These are phyloP conservation scores for Letharia lupina DNA, from an alignment of 495 filamentous ascomycete genomes.

Conservation along the genomic window DNA sequence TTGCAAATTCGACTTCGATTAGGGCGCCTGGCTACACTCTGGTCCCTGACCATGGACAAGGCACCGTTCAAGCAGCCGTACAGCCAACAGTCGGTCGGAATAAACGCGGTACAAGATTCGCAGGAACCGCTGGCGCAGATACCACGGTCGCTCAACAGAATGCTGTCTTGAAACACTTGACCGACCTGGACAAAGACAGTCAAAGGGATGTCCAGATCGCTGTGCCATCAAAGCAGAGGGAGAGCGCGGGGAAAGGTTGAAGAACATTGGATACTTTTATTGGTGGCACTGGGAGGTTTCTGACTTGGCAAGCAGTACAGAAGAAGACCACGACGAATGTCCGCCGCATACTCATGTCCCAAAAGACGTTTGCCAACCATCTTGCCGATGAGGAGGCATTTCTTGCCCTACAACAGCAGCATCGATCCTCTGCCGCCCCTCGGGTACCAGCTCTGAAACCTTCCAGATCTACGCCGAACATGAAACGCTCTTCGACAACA, in stretches of 20 bases:
- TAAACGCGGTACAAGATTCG: slow-evolving; percentile 54
- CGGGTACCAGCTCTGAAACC: slow-evolving; percentile 32
- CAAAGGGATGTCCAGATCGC: slow-evolving; percentile 61
- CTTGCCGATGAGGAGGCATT: slow-evolving; percentile 81
- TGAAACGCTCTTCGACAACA: slow-evolving; percentile 18
- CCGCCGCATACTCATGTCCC: slow-evolving; percentile 80
- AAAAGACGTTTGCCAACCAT: slow-evolving; percentile 89
- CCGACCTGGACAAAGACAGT: slow-evolving; percentile 73
- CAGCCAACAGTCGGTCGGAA: slow-evolving; percentile 45
- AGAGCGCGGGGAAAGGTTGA: slow-evolving; percentile 40
- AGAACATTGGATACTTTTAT: not conserved
- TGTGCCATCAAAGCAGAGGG: slow-evolving; percentile 41
- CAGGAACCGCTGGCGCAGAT: slow-evolving; percentile 42
- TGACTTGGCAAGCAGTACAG: slow-evolving; percentile 26
- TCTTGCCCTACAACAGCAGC: slow-evolving; percentile 40
- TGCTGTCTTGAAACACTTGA: slow-evolving; percentile 66
- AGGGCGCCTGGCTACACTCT: slow-evolving; percentile 80
- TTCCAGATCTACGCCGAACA: slow-evolving; percentile 18
- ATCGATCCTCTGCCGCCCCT: slow-evolving; percentile 11
- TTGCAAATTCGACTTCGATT: slow-evolving; percentile 58
- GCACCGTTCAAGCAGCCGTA: slow-evolving; percentile 51
- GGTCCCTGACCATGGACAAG: slow-evolving; percentile 64
- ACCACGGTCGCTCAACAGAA: slow-evolving; percentile 68
- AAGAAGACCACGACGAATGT: slow-evolving; percentile 67
- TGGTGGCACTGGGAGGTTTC: not conserved